Conservation (phyloP, 129 eudicot species). For the Mikania micrantha region DNA sequence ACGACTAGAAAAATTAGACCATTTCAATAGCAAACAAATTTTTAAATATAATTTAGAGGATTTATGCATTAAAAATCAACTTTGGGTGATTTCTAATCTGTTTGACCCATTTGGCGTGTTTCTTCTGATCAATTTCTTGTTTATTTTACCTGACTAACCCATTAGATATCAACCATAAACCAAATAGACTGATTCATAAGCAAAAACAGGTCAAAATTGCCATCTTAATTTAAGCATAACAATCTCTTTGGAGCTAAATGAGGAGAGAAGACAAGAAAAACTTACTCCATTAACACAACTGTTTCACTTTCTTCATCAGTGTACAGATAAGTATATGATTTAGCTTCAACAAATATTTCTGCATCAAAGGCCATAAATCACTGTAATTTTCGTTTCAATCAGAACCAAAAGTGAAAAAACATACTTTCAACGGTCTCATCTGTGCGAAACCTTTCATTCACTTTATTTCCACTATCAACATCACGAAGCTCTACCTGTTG, state of each 20-base stretch:
- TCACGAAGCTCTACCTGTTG: conserved; percentile 95
- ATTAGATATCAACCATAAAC: neutral
- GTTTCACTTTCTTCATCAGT: conserved; percentile 73
- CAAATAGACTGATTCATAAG: neutral
- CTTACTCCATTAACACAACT: conserved; percentile 83
- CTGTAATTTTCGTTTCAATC: neutral
- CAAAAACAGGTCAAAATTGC: neutral
- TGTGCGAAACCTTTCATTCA: conserved; percentile 86
- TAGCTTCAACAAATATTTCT: conserved; percentile 75
- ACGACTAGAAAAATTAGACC: neutral
- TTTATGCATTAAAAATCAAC: neutral
- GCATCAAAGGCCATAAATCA: conserved; percentile 24
- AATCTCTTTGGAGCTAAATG: neutral
- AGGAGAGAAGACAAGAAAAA: neutral
- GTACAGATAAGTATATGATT: conserved; percentile 56
- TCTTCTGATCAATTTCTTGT: neutral
- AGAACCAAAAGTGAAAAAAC: conserved; percentile 9
- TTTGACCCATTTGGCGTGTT: neutral
- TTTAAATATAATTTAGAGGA: neutral
- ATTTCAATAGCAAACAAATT: neutral
- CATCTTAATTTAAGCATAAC: neutral
- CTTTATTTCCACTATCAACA: conserved; percentile 85
- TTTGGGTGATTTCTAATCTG: neutral
- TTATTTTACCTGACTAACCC: neutral
- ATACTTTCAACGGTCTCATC: conserved; percentile 88